Base-by-base conservation (phyloP, 805 yeast species). In the Yarrowia divulgata region DNA sequence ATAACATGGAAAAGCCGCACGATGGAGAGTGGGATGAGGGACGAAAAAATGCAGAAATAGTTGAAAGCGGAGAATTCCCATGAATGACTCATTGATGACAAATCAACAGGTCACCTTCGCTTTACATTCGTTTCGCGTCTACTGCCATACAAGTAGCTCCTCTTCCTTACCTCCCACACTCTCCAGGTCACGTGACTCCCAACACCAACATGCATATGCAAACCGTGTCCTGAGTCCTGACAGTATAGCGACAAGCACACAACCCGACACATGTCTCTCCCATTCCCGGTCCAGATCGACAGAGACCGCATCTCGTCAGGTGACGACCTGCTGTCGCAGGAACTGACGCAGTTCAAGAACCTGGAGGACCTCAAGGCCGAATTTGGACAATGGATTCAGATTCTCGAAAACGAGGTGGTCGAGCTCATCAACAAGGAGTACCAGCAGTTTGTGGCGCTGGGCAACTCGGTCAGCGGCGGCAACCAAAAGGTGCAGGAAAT, bases 361-460 rank as follows among this genome's bases (percentile, higher is more conserved):
- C 68, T 63, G 19, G 68, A 63, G 16, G 68, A 63, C 12, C 68
- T 63, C 35, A 63, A 63, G 37, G 14, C 46, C 46, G 68, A 63
- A 37, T 63, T 63, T 9, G 48, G 57, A n/a, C 57, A 48, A 18
- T 63, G 68, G 68, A 49, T 48, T 8, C 68, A 63, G 46, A 49
- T 37, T 37, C 57, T 63, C 8, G 68, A 63, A n/a, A 37, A 63
- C 50, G 68, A 63, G 39, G 57, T 63, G n/a, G 68, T 63, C 46
- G 68, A 46, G 23, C 50, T 63, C 32, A 49, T 63, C 68, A 63
- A 63, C 48, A 48, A 37, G 39, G 68, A 63, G 48, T 63, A 63
- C 68, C 55, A 63, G 39, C 55, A 63, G 55, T 63, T 63, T 63
- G 68, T 63, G 68, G 57, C 55, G 2, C 68, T 63, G 8, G 68